phyloP scores from a whole-genome alignment of 495 filamentous ascomycete genomes.

The Penicillium canariense region DNA sequence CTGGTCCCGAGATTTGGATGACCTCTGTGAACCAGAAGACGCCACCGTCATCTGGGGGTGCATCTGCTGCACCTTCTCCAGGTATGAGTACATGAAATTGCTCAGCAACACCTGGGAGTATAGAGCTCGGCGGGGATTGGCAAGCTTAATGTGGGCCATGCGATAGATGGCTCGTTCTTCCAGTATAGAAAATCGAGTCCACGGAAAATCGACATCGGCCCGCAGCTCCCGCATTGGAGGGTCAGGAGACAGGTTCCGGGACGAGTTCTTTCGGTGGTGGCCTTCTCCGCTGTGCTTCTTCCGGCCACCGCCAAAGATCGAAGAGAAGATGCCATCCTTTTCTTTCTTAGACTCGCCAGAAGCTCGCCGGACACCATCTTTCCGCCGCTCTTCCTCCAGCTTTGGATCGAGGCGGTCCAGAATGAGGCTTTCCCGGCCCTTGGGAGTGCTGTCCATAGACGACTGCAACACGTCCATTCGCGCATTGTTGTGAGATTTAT shows the following conservation, averaged over 20 bases:
- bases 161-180: slow-evolving; percentile 97
- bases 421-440: slow-evolving; percentile 79
- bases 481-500: slow-evolving; percentile 64
- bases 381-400: slow-evolving; percentile 79
- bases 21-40: slow-evolving; percentile 53
- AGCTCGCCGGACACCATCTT: slow-evolving; percentile 71
- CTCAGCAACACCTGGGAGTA: slow-evolving; percentile 96
- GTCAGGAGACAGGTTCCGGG: slow-evolving; percentile 77
- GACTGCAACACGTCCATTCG: slow-evolving; percentile 78
- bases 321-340: slow-evolving; percentile 82
- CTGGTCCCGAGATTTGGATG: slow-evolving; percentile 64
- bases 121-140: slow-evolving; percentile 87
- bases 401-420: slow-evolving; percentile 75
- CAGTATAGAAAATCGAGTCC: slow-evolving; percentile 91
- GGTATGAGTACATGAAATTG: slow-evolving; percentile 99
- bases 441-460: slow-evolving; percentile 64
- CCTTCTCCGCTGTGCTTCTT: slow-evolving; percentile 69
- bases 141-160: slow-evolving; percentile 98
- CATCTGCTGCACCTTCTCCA: slow-evolving; percentile 98
- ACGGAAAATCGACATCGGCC: slow-evolving; percentile 89
- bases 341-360: slow-evolving; percentile 81
- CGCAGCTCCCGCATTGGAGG: slow-evolving; percentile 66
- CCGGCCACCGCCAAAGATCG: slow-evolving; percentile 81
- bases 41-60: slow-evolving; percentile 87
- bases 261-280: slow-evolving; percentile 68